Evolutionary conservation across 139 green algal species (phyloP).

Genomic region (Yamagishiella unicocca): DNA sequence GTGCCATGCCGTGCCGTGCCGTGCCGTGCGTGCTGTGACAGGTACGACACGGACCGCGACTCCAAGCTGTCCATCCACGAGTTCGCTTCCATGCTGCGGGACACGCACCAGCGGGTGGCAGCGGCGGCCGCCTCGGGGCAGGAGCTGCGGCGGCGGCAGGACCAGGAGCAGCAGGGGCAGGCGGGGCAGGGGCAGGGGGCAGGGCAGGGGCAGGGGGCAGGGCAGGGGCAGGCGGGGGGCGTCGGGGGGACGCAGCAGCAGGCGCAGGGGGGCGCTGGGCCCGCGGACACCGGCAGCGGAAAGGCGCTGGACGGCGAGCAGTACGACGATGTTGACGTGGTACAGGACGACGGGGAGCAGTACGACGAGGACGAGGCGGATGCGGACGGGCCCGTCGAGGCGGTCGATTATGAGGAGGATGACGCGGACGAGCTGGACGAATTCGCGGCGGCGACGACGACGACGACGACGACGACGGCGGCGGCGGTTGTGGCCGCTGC

Average conservation of each 20-base stretch:
- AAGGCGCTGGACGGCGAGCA: neutral
- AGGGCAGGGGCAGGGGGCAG: neutral
- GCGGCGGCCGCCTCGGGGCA: neutral
- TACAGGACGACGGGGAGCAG: neutral
- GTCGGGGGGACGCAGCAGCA: neutral
- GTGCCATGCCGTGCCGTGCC: too few species aligned
- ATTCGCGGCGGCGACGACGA: neutral
- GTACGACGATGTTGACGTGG: too few species aligned
- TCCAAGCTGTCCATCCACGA: slow-evolving; percentile 31
- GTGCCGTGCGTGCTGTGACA: too few species aligned
- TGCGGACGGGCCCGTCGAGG: neutral
- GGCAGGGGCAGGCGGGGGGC: neutral
- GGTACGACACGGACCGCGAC: slow-evolving; percentile 49
- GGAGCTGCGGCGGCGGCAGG: neutral
- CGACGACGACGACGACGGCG: too few species aligned
- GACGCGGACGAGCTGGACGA: neutral
- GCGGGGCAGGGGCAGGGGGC: neutral
- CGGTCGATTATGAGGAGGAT: neutral
- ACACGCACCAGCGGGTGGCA: neutral
- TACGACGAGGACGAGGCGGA: slow-evolving; percentile 5
- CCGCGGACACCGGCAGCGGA: too few species aligned
- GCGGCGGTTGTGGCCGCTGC: neutral
- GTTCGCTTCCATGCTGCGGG: slow-evolving; percentile 43
- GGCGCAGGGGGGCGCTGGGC: too few species aligned
- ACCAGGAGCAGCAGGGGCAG: neutral